phyloP scores from a whole-genome alignment of 2,329 filamentous ascomycete species.

The Didymella pinodella region DNA sequence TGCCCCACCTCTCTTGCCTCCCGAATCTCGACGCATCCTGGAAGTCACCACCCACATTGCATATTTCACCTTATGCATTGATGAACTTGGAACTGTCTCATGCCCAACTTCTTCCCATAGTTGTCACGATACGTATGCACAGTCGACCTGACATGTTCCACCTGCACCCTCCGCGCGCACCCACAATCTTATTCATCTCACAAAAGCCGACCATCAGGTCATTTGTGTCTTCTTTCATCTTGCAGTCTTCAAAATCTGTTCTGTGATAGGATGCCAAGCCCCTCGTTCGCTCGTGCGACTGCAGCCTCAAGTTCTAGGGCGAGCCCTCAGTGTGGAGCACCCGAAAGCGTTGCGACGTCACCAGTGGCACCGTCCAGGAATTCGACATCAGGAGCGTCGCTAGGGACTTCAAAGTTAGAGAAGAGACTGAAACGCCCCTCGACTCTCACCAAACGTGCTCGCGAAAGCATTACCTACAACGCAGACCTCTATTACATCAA shows the following conservation, averaged over 20 bases:
- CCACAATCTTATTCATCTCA: not conserved
- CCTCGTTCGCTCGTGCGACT: slow-evolving; percentile 34
- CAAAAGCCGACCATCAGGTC: not conserved
- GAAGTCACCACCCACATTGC: not conserved
- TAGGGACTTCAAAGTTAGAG: not conserved
- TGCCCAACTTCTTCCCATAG: not conserved
- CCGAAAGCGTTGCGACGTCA: not conserved
- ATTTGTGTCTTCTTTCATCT: not conserved
- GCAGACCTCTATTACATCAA: slow-evolving; percentile 27
- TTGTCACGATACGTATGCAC: not conserved
- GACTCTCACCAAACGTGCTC: slow-evolving; percentile 17
- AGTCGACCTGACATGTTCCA: not conserved
- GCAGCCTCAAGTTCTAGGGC: slow-evolving; percentile 23
- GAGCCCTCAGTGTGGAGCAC: slow-evolving; percentile 8
- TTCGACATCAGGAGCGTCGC: not conserved
- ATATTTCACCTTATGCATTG: not conserved
- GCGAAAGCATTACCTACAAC: slow-evolving; percentile 21
- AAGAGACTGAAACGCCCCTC: slow-evolving; percentile 27
- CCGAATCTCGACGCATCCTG: slow-evolving; percentile 6
- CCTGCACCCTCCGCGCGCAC: not conserved
- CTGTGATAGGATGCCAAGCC: slow-evolving; percentile 21
- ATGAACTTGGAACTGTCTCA: no score
- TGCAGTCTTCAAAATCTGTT: no score
- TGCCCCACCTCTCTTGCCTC: slow-evolving; percentile 14
- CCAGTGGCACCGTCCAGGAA: not conserved